Evolutionary conservation across 176 grass and related monocot genomes (phyloP), one percentile per base, ranked within the genome.

Genomic region (Avena insularis): DNA sequence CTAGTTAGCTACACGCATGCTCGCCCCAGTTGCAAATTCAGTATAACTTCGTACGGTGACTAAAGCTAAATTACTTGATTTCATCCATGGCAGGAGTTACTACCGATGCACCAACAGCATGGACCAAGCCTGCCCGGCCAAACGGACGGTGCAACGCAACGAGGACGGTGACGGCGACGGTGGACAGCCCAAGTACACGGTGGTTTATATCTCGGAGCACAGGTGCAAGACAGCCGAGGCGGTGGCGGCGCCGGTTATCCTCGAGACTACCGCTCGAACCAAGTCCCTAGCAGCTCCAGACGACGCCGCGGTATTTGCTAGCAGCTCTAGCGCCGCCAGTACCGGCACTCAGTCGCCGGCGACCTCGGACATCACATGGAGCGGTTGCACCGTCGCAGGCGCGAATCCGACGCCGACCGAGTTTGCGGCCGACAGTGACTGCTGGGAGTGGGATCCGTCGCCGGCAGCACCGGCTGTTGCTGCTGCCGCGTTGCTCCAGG

Each of bases 101-200:
- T 95, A 85, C 82, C 84, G 85, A 36, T 95, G 93, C 73, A 90
- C 43, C 36, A 43, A 83, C 82, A 88, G 82, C 75, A 25, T 2
- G 8, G 50, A 56, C 50, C 49, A 77, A 17, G 75, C 8, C 75
- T 77, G 75, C 75, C 43, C 7, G 2, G 93, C 93, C 7, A 95
- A 89, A 14, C 71, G 83, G 40, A 92, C 82, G n/a, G 90, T 95
- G 79, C 88, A 95, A 5, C 85, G 76, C 79, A 55, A 92, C 36
- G 63, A 90, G 23, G 59, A 75, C 47, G 25, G 16, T 5, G 6
- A 1, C 9, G 9, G 45, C 45, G 0, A 38, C 38, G 38, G 9
- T 1, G 54, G 35, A 12, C 70, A 71, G 1, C 23, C 59, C 1
- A 2, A 13, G 66, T 95, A 77, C 16, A 77, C 75, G 8, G 75